Base-by-base conservation (phyloP, 495 filamentous ascomycete genomes). In the Lentithecium fluviatile region DNA sequence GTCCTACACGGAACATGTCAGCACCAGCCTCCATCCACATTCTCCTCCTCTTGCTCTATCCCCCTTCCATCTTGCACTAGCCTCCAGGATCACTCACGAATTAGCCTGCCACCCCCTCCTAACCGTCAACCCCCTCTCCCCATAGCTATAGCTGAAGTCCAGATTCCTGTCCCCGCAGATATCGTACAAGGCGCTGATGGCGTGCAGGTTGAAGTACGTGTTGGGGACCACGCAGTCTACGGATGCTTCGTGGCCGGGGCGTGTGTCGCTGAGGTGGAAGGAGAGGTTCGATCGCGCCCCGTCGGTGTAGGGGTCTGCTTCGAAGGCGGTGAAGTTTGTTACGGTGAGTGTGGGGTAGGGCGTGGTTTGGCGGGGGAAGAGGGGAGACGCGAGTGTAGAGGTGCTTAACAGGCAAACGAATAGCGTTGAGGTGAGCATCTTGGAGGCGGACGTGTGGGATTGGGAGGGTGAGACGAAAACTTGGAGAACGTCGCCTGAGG, bases 241-340 rank as follows among this genome's bases (percentile, higher is more conserved):
- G 45, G 21, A 29, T 2, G 32, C 36, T 3, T 45, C n/a, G 36
- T 36, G 23, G 19, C 25, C 51, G 2, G 50, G 43, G 1, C 58
- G 58, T n/a, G 52, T 20, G 45, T 55, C 51, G 17, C 23, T 23
- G 58, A 62, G 43, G 29, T 42, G 50, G 58, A 62, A 62, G 25
- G 40, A 24, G 40, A 62, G 58, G 51, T 62, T 62, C 1, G 58
- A 62, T 45, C 56, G 58, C 51, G 52, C 34, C 19, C 52, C 58
- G 13, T 62, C 58, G 58, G 56, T 23, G 29, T 36, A 26, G 5
- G 50, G 40, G 25, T 62, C 45, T 11, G 58, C 58, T 26, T 49
- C 45, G 52, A 62, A 62, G 52, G 58, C 58, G 26, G 29, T 25
- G 38, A 62, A 62, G 43, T 55, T 34, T 11, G 40, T 38, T 6